Evolutionary conservation across 352 stramenopile species (phyloP).

Genomic region (Pythium sp.): DNA sequence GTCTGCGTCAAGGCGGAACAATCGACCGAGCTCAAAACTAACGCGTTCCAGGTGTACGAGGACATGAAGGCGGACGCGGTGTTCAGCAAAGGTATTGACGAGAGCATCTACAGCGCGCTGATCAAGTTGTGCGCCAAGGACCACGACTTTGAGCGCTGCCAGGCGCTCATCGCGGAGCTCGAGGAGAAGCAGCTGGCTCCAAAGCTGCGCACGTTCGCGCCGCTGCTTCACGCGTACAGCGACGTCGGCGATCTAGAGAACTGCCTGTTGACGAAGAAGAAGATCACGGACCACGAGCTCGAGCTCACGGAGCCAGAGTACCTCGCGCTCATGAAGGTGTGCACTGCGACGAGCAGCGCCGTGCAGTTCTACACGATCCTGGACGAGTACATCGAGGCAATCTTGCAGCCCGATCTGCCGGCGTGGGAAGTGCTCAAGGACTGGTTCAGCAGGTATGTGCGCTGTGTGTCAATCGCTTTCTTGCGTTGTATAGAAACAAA

Average conservation of each 20-base stretch:
- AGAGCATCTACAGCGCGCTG: slow-evolving; percentile 72
- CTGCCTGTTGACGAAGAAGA: slow-evolving; percentile 51
- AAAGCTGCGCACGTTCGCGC: slow-evolving; percentile 72
- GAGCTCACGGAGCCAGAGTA: slow-evolving; percentile 68
- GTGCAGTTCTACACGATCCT: slow-evolving; percentile 59
- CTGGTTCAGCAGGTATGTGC: slow-evolving; percentile 63
- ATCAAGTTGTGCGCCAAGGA: slow-evolving; percentile 72
- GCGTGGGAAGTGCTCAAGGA: slow-evolving; percentile 66
- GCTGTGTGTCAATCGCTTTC: background rate
- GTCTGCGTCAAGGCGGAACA: slow-evolving; percentile 50
- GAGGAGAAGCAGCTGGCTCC: slow-evolving; percentile 41
- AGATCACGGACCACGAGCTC: slow-evolving; percentile 40
- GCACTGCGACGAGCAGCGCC: slow-evolving; percentile 31
- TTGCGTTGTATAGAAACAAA: background rate
- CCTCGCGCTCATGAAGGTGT: slow-evolving; percentile 52
- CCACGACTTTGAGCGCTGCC: slow-evolving; percentile 49
- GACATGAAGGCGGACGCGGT: slow-evolving; percentile 54
- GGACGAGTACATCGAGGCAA: slow-evolving; percentile 53
- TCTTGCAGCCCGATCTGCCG: slow-evolving; percentile 40
- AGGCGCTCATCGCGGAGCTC: slow-evolving; percentile 51
- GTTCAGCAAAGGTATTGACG: slow-evolving; percentile 33
- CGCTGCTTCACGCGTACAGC: slow-evolving; percentile 62
- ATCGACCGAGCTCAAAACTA: slow-evolving; percentile 26
- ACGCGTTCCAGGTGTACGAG: slow-evolving; percentile 56
- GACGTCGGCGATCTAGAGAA: slow-evolving; percentile 51